Evolutionary conservation across 2,329 filamentous ascomycete genomes (phyloP).

Genomic region (Westerdykella sp.): DNA sequence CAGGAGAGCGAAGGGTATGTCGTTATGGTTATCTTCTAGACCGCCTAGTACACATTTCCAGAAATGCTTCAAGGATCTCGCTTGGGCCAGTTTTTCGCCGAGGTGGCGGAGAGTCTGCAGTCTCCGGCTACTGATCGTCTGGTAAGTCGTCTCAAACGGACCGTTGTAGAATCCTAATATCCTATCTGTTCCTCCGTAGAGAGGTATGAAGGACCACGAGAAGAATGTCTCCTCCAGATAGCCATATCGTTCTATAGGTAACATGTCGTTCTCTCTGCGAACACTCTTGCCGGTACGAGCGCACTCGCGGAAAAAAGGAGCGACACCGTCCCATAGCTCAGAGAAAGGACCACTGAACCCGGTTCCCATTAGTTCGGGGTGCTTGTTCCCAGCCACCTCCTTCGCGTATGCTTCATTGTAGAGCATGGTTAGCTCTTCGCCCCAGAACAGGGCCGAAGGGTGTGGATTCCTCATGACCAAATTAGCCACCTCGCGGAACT

Average conservation of each 20-base stretch:
- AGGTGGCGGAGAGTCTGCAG: slow-evolving; percentile 38
- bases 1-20: slow-evolving; percentile 29
- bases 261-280: slow-evolving; percentile 23
- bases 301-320: slow-evolving; percentile 23
- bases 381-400: slow-evolving; percentile 22
- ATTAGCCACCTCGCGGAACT: slow-evolving; percentile 40
- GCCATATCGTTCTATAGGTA: slow-evolving; percentile 25
- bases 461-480: slow-evolving; percentile 27
- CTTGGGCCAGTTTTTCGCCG: slow-evolving; percentile 29
- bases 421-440: slow-evolving; percentile 32
- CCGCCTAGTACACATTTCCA: slow-evolving; percentile 48
- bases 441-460: slow-evolving; percentile 40
- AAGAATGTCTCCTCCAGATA: slow-evolving; percentile 35
- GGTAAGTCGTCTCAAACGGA: slow-evolving; percentile 35
- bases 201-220: slow-evolving; percentile 41
- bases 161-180: slow-evolving; percentile 28
- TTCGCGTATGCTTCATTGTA: slow-evolving; percentile 39
- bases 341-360: slow-evolving; percentile 31
- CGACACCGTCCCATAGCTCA: slow-evolving; percentile 38
- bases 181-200: slow-evolving; percentile 35
- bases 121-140: slow-evolving; percentile 34
- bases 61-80: slow-evolving; percentile 33
- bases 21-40: slow-evolving; percentile 36
- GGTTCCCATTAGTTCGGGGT: slow-evolving; percentile 29
- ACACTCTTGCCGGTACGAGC: slow-evolving; percentile 24